A percentile compares a stretch with the other conserved stretches of the same genome.
phyloP scores from a whole-genome alignment of 805 yeast species.

The Starmerella vaccinii region DNA sequence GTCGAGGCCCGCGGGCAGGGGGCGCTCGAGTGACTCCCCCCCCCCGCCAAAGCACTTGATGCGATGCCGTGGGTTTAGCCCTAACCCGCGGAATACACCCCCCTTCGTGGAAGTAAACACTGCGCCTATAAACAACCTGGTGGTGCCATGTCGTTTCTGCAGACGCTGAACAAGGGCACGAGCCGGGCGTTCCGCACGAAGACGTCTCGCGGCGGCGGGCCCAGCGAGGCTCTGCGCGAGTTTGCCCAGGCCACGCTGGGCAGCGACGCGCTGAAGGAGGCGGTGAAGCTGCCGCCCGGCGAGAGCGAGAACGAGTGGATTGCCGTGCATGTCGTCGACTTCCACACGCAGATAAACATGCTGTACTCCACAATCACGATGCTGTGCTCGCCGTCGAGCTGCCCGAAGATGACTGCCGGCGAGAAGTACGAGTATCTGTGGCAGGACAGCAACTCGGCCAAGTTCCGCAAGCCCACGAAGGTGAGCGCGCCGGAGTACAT shows the following conservation, averaged over 20 bases:
- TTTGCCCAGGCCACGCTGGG: constrained; percentile 95
- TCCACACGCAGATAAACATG: constrained; percentile 93
- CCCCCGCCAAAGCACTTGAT: no score
- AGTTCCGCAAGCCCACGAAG: constrained; percentile 62
- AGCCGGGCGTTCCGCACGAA: constrained; percentile 32
- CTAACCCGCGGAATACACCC: background rate
- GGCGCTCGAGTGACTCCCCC: no score
- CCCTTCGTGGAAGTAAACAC: constrained; percentile 2
- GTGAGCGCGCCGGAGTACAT: constrained; percentile 93
- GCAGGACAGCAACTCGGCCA: constrained; percentile 57
- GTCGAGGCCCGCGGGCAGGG: no score
- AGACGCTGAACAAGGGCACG: constrained; percentile 26
- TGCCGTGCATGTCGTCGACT: constrained; percentile 96
- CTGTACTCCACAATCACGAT: constrained; percentile 90
- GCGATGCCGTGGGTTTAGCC: no score
- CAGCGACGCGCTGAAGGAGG: constrained; percentile 80
- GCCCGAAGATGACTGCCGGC: constrained; percentile 97
- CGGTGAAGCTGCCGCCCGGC: constrained; percentile 86
- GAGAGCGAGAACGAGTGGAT: constrained; percentile 91
- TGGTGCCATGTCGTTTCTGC: constrained; percentile 24
- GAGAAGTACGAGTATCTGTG: constrained; percentile 93
- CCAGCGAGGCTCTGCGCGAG: constrained; percentile 43
- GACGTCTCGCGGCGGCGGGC: constrained; percentile 25
- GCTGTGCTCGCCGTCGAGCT: constrained; percentile 87
- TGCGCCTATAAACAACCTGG: background rate